These are phyloP conservation scores for Oryza glumipatula DNA, from an alignment of 176 grass and related monocot species.

Conservation along the genomic window DNA sequence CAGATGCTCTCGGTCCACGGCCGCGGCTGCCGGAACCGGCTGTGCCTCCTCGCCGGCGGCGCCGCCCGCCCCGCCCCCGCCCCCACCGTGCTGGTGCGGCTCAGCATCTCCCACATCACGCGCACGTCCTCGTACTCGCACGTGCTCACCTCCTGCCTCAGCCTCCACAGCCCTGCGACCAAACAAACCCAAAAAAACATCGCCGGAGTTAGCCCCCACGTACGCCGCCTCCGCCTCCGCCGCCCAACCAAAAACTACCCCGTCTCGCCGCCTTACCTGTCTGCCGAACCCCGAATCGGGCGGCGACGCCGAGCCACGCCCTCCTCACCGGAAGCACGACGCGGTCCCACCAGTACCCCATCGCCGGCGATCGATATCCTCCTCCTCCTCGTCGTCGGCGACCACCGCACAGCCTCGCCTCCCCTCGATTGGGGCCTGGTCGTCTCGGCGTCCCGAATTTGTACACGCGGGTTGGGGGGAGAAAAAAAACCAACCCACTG, in stretches of 20 bases:
- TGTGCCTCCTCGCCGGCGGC: constrained; percentile 30
- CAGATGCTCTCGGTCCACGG: constrained; percentile 48
- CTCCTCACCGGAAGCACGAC: constrained; percentile 73
- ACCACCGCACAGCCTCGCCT: neutral
- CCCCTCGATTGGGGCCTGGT: constrained; percentile 10
- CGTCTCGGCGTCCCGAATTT: constrained; percentile 11
- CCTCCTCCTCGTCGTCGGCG: neutral
- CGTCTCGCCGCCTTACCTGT: constrained; percentile 54
- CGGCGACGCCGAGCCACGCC: constrained; percentile 79
- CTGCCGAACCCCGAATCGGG: constrained; percentile 81
- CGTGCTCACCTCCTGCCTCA: constrained; percentile 96
- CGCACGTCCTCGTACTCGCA: constrained; percentile 99
- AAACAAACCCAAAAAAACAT: neutral
- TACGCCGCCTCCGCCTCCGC: neutral
- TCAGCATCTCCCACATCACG: constrained; percentile 99
- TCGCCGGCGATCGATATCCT: neutral
- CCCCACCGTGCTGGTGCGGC: constrained; percentile 39
- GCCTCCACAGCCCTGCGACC: constrained; percentile 68
- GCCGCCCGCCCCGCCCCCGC: neutral
- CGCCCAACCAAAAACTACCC: neutral
- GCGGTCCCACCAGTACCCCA: constrained; percentile 74
- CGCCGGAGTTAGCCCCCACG: constrained; percentile 13
- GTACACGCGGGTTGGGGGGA: neutral
- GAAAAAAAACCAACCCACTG: neutral
- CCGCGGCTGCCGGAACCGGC: constrained; percentile 45